phyloP scores from a whole-genome alignment of 768 basidiomycete species.

The Lentinula sp. region DNA sequence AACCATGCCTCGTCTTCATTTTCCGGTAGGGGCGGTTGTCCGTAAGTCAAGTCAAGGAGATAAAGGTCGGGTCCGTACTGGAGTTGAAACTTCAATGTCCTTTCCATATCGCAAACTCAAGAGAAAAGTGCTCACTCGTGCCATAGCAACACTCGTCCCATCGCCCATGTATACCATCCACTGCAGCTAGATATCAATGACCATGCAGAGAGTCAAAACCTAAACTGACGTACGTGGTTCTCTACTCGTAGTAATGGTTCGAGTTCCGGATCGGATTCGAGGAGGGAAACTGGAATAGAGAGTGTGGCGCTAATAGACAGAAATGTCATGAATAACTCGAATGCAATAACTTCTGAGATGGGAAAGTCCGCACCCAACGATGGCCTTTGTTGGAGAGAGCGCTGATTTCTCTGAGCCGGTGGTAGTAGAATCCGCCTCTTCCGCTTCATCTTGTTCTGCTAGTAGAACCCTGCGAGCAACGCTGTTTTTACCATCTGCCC shows the following conservation, averaged over 20 bases:
- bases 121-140: neutral
- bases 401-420: neutral
- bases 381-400: neutral
- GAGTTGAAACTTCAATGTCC: neutral
- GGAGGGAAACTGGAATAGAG: neutral
- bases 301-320: neutral
- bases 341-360: neutral
- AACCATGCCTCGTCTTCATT: conserved; percentile 5
- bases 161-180: conserved; percentile 4
- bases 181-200: neutral
- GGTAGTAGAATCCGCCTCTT: neutral
- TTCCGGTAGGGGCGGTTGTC: neutral
- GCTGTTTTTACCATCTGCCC: conserved; percentile 11
- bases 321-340: too few species aligned
- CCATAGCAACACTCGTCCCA: neutral
- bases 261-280: conserved; percentile 6
- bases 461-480: conserved; percentile 4
- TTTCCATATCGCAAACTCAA: neutral
- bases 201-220: neutral
- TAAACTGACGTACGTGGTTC: neutral
- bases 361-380: neutral
- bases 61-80: conserved; percentile 6
- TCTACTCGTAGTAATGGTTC: neutral
- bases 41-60: conserved; percentile 1
- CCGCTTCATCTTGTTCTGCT: neutral